Base-by-base conservation (phyloP, 345 rosid genomes). In the Stellera chamaejasme region DNA sequence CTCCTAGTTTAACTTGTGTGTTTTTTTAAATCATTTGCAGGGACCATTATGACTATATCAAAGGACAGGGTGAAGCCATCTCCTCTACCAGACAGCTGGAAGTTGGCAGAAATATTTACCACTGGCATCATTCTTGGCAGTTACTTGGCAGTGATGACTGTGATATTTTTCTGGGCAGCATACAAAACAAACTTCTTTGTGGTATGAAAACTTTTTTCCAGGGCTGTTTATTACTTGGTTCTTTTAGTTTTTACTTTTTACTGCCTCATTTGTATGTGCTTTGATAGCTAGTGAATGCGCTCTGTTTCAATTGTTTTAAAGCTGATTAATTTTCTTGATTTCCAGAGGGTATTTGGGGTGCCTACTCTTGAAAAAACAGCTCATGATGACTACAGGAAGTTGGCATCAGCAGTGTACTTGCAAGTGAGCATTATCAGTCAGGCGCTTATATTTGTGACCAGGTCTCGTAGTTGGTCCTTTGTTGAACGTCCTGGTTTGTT, bases 11-110 rank as follows among this genome's bases (percentile, higher is more conserved):
- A 3, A 11, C 53, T 50, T 58, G 2, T 56, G 28, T 25, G 56
- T 26, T 55, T 55, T 60, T 11, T 56, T 55, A 60, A 19, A 11
- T 62, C 67, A 43, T 61, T 72, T 74, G 64, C 76, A 93, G 99
- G 99, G 66, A 89, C 97, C 45, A 93, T 93, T 47, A 93, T 85
- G 99, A 93, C 99, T 5, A 93, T 93, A 77, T 93, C 99, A 8
- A 89, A 93, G 71, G 99, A 93, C 58, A 83, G 99, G 62, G 99
- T 93, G 80, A 93, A 93, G 64, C 99, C 99, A 59, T 93, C 99
- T 61, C 97, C 96, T 70, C 79, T 87, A 49, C 97, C 96, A 5
- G 99, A 93, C 82, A 89, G 99, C 79, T 87, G 99, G 99, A 93
- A 89, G 77, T 82, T 93, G 56, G 74, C 99, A 1, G 99, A 93